Evolutionary conservation across 2,329 filamentous ascomycete genomes (phyloP).

Genomic region (Clathrospora elynae): DNA sequence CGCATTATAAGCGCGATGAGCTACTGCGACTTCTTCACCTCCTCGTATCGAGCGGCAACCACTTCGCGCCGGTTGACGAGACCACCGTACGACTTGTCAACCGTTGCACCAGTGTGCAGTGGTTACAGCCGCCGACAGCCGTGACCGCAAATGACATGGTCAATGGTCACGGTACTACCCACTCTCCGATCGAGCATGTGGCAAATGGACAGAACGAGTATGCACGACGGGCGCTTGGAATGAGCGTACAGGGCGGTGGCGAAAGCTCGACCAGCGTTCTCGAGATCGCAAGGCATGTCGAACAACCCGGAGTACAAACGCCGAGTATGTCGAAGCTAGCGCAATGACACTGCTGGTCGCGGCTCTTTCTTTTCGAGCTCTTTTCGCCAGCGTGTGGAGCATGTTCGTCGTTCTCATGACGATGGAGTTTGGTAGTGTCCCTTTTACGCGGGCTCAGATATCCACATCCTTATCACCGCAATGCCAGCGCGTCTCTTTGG

Average conservation of each 20-base stretch:
- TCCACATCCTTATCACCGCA: neutral
- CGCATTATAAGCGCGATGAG: slow-evolving; percentile 90
- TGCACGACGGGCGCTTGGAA: slow-evolving; percentile 47
- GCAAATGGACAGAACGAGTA: slow-evolving; percentile 45
- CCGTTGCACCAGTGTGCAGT: slow-evolving; percentile 73
- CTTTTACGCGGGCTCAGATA: neutral
- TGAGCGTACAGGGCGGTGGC: slow-evolving; percentile 44
- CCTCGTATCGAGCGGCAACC: slow-evolving; percentile 66
- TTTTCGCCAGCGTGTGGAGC: neutral
- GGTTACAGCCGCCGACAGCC: slow-evolving; percentile 56
- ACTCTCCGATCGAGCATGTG: slow-evolving; percentile 31
- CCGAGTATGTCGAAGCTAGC: slow-evolving; percentile 41
- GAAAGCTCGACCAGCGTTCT: slow-evolving; percentile 48
- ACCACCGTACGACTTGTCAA: slow-evolving; percentile 78
- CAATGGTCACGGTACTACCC: slow-evolving; percentile 26
- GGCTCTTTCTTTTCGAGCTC: neutral
- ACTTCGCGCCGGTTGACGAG: slow-evolving; percentile 81
- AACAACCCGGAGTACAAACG: slow-evolving; percentile 50
- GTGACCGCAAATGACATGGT: slow-evolving; percentile 29
- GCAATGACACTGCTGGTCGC: slow-evolving; percentile 13
- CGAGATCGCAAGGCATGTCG: slow-evolving; percentile 48
- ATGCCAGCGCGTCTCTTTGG: slow-evolving; percentile 4
- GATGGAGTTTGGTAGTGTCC: slow-evolving; percentile 1
- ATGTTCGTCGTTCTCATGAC: neutral
- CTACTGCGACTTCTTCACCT: slow-evolving; percentile 76